phyloP scores from a whole-genome alignment of 2,329 filamentous ascomycete species.

The Neoscytalidium dimidiatum region DNA sequence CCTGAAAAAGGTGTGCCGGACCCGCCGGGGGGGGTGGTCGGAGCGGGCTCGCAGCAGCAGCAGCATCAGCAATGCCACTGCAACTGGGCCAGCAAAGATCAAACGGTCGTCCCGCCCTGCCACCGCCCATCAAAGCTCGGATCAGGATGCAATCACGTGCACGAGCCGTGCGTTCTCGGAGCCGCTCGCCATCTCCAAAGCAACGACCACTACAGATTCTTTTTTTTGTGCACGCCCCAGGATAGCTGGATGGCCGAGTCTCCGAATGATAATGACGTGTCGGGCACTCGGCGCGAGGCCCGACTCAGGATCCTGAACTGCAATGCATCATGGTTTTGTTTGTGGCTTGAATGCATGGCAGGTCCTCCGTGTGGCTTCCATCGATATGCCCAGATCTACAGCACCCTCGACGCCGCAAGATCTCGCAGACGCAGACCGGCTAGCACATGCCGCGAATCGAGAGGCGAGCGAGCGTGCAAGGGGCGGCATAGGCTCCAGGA shows the following conservation, averaged over 20 bases:
- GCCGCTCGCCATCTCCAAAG: conserved; percentile 2
- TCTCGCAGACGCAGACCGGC: background rate
- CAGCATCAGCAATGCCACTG: background rate
- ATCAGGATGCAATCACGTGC: conserved; percentile 5
- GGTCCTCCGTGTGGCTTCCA: background rate
- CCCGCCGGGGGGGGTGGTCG: background rate
- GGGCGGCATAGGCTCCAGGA: background rate
- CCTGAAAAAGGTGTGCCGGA: background rate
- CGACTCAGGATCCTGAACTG: background rate
- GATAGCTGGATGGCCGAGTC: background rate
- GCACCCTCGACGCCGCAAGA: background rate
- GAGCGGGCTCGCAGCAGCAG: background rate
- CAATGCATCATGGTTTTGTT: background rate
- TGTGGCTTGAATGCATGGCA: background rate
- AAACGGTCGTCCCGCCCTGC: conserved; percentile 1
- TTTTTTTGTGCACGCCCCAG: background rate
- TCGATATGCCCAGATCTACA: background rate
- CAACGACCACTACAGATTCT: background rate
- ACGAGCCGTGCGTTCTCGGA: conserved; percentile 16
- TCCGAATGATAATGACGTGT: background rate
- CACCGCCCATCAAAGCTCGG: background rate
- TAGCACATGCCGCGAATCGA: background rate
- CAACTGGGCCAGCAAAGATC: background rate
- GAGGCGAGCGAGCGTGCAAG: background rate
- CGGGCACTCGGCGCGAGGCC: background rate